Conservation (phyloP, 345 rosid genomes). For the Punica granatum region DNA sequence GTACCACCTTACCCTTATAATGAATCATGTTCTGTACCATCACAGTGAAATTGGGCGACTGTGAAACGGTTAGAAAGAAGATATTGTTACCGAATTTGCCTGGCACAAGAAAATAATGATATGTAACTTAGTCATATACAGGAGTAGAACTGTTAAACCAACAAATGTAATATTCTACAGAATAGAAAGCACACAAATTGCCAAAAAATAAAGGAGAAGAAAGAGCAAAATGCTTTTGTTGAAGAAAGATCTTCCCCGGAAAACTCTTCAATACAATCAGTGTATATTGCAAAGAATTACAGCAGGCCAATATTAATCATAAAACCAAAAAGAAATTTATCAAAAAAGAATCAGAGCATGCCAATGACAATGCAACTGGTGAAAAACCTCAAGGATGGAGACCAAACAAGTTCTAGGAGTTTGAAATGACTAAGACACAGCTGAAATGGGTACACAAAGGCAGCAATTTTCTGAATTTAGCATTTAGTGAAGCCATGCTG, state of each 20-base stretch:
- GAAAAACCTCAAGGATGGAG: too few relatives aligned
- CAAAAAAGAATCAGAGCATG: too few relatives aligned
- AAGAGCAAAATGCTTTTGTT: background rate
- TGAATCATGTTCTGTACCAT: conserved; percentile 27
- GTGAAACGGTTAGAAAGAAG: conserved; percentile 44
- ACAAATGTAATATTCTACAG: background rate
- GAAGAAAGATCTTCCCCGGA: background rate
- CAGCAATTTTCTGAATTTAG: too few relatives aligned
- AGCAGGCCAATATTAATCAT: too few relatives aligned
- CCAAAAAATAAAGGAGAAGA: too few relatives aligned
- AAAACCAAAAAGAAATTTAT: too few relatives aligned
- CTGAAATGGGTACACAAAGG: too few relatives aligned
- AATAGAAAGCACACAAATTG: background rate
- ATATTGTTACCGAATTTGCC: conserved; percentile 40
- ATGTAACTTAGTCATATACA: background rate
- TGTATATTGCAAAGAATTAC: too few relatives aligned
- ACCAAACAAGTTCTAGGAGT: too few relatives aligned
- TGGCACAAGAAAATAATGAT: conserved; percentile 19
- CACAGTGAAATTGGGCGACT: conserved; percentile 22
- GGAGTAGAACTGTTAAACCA: background rate
- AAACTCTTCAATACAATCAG: background rate
- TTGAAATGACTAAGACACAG: too few relatives aligned
- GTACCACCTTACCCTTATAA: conserved; percentile 10
- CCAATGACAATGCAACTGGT: too few relatives aligned
- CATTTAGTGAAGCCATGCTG: too few relatives aligned